Percentiles rank a stretch among this genome's conserved stretches.
These are phyloP conservation scores for Peterozyma xylosa DNA, from an alignment of 805 yeast genomes.

Conservation along the genomic window DNA sequence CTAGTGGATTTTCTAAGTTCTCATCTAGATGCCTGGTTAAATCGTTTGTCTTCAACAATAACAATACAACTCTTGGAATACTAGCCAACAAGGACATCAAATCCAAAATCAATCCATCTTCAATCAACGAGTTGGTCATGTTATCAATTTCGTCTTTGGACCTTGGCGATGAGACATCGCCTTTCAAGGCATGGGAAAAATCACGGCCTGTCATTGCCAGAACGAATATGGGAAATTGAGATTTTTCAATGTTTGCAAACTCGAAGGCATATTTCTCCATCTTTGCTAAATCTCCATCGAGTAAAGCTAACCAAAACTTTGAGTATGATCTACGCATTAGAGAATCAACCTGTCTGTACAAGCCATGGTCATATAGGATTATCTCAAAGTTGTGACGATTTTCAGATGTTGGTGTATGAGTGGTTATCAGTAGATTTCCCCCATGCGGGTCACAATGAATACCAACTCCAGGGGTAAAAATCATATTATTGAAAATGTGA, in stretches of 20 bases:
- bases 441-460: conserved; percentile 99
- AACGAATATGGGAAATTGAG: conserved; percentile 76
- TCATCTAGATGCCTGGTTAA: conserved; percentile 87
- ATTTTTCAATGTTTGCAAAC: conserved; percentile 73
- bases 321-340: conserved; percentile 78
- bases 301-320: conserved; percentile 83
- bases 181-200: conserved; percentile 62
- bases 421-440: conserved; percentile 84
- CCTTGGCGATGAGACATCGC: conserved; percentile 51
- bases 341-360: conserved; percentile 78
- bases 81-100: conserved; percentile 72
- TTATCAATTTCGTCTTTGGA: conserved; percentile 52
- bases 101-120: conserved; percentile 58
- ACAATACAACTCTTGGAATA: conserved; percentile 79
- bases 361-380: conserved; percentile 88
- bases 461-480: conserved; percentile 85
- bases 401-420: conserved; percentile 19
- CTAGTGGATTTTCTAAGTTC: conserved; percentile 69
- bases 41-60: conserved; percentile 91
- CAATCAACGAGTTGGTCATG: conserved; percentile 60
- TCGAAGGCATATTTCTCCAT: conserved; percentile 71
- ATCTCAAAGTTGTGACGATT: conserved; percentile 79
- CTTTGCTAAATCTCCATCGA: conserved; percentile 56
- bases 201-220: conserved; percentile 96
- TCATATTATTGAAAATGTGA: conserved; percentile 91